phyloP scores from a whole-genome alignment of 2,329 filamentous ascomycete species.

The Cladorrhinum sp. region DNA sequence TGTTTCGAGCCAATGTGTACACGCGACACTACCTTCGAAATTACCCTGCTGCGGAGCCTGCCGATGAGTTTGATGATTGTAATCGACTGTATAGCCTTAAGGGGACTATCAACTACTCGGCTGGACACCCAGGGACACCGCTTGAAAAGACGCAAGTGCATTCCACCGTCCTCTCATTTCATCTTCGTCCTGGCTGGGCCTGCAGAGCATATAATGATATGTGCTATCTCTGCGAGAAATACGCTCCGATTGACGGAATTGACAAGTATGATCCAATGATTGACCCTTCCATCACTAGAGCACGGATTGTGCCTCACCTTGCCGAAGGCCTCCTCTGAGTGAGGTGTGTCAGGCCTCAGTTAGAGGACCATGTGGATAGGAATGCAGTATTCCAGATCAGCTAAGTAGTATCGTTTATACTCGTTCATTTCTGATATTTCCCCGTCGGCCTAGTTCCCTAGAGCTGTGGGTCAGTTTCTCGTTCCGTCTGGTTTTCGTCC shows the following conservation, averaged over 20 bases:
- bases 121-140: slow-evolving; percentile 7
- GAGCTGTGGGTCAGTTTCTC: no score
- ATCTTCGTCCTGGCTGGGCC: background rate
- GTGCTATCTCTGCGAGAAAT: slow-evolving; percentile 3
- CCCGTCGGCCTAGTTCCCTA: no score
- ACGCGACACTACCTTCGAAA: slow-evolving; percentile 8
- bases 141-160: slow-evolving; percentile 14
- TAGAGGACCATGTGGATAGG: no score
- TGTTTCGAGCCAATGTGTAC: slow-evolving; percentile 13
- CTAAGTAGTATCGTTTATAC: no score
- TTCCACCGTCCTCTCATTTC: background rate
- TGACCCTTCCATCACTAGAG: background rate
- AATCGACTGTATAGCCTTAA: slow-evolving; percentile 23
- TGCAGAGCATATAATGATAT: slow-evolving; percentile 3
- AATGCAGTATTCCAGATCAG: no score
- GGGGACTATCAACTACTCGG: slow-evolving; percentile 20
- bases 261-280: background rate
- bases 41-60: slow-evolving; percentile 16
- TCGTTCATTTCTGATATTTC: no score
- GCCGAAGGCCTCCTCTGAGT: background rate
- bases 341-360: no score
- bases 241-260: background rate
- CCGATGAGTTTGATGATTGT: slow-evolving; percentile 21
- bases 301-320: slow-evolving; percentile 2
- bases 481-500: no score